phyloP scores from a whole-genome alignment of 2,329 filamentous ascomycete genomes.

The Penicillium sp. region DNA sequence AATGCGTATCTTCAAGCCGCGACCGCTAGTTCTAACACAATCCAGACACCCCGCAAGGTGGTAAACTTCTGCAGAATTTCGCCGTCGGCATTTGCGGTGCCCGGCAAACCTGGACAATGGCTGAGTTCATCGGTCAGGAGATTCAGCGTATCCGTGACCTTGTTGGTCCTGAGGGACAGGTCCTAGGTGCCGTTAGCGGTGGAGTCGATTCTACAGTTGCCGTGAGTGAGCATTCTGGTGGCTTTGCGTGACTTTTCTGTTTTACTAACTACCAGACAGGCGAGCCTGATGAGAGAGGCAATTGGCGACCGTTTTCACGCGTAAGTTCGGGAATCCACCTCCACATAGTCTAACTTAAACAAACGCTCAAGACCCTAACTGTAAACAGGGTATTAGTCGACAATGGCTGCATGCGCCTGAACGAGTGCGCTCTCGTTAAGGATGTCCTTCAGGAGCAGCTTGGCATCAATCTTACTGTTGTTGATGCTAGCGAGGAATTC shows the following conservation, averaged over 20 bases:
- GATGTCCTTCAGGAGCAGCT: constrained; percentile 77
- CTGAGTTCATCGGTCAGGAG: constrained; percentile 78
- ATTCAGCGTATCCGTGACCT: constrained; percentile 78
- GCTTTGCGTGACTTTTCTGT: too few relatives aligned
- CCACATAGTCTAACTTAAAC: too few relatives aligned
- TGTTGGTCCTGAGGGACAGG: constrained; percentile 80
- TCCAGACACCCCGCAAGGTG: constrained; percentile 60
- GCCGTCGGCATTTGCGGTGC: constrained; percentile 80
- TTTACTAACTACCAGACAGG: too few relatives aligned
- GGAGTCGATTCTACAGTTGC: constrained; percentile 91
- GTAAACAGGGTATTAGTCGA: constrained; percentile 84
- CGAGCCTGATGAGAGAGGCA: constrained; percentile 74
- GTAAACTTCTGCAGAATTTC: constrained; percentile 78
- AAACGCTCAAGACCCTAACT: too few relatives aligned
- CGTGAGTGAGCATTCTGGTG: too few relatives aligned
- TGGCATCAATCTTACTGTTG: constrained; percentile 86
- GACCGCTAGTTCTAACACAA: constrained; percentile 5
- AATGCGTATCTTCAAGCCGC: neutral
- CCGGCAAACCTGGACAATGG: constrained; percentile 81
- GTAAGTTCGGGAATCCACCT: too few relatives aligned
- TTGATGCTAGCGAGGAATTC: constrained; percentile 79
- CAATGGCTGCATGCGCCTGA: constrained; percentile 81
- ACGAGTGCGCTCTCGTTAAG: constrained; percentile 83
- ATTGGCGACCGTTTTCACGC: constrained; percentile 88
- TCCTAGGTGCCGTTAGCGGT: constrained; percentile 78